A percentile compares a stretch with the other conserved stretches of the same genome.
Evolutionary conservation across 176 grass and related monocot species (phyloP).

Genomic region (Ampelocalamus luodianensis): DNA sequence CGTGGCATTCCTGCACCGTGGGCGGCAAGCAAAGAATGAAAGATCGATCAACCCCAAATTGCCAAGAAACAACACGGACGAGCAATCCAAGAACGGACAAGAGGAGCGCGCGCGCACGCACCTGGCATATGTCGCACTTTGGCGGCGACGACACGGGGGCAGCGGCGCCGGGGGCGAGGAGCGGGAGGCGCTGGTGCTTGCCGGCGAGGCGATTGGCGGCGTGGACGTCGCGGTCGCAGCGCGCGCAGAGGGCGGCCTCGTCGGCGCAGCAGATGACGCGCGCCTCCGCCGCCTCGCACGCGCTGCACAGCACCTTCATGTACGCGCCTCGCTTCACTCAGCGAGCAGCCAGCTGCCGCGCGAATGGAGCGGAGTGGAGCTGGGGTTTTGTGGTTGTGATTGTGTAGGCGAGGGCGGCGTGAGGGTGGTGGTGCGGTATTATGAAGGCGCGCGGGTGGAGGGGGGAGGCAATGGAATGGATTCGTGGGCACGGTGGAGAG

Average conservation of each 20-base stretch:
- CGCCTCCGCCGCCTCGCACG: slow-evolving; percentile 85
- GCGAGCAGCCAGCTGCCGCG: too few relatives aligned
- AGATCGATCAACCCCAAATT: slow-evolving; percentile 3
- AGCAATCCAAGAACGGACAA: neutral
- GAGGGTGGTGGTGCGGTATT: slow-evolving; percentile 40
- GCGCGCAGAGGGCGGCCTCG: slow-evolving; percentile 74
- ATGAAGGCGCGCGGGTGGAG: slow-evolving; percentile 34
- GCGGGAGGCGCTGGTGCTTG: slow-evolving; percentile 77
- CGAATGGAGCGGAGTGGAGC: neutral
- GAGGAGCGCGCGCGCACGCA: neutral
- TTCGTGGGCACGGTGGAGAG: slow-evolving; percentile 49
- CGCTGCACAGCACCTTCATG: slow-evolving; percentile 91
- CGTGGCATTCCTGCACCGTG: slow-evolving; percentile 46
- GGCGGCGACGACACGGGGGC: slow-evolving; percentile 38
- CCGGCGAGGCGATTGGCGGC: slow-evolving; percentile 74
- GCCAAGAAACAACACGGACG: neutral
- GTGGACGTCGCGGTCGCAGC: slow-evolving; percentile 78
- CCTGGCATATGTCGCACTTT: slow-evolving; percentile 88
- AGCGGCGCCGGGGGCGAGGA: slow-evolving; percentile 42
- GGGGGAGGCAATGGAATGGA: slow-evolving; percentile 46
- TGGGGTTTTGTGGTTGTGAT: neutral
- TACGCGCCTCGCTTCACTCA: neutral
- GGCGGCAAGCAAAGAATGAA: neutral
- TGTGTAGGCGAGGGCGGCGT: neutral
- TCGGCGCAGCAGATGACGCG: slow-evolving; percentile 86